phyloP scores from a whole-genome alignment of 768 basidiomycete species.

The Tylopilus rubrobrunneus region DNA sequence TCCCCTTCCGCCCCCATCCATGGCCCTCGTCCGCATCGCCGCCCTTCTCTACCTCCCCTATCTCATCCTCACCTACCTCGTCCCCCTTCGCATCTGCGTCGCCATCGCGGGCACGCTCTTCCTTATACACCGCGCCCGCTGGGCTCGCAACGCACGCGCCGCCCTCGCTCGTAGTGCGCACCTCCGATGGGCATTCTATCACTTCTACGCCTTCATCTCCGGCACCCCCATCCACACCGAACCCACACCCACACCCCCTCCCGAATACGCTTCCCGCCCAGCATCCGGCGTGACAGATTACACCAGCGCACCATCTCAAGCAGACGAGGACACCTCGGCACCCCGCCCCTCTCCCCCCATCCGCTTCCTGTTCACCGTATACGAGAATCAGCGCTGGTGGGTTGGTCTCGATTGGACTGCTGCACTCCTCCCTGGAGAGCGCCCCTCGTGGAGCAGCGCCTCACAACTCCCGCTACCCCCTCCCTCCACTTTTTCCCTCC shows the following conservation, averaged over 20 bases:
- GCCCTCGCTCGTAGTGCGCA: conserved; percentile 63
- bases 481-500: conserved; percentile 64
- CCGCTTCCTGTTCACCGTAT: conserved; percentile 84
- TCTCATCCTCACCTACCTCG: conserved; percentile 55
- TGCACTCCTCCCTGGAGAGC: conserved; percentile 83
- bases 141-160: conserved; percentile 51
- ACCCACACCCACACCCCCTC: conserved; percentile 31
- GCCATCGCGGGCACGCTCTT: conserved; percentile 56
- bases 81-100: conserved; percentile 59
- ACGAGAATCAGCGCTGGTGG: conserved; percentile 98
- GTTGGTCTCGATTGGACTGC: conserved; percentile 96
- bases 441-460: conserved; percentile 81
- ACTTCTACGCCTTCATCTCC: conserved; percentile 47
- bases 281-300: conserved; percentile 17
- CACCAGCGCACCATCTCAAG: conserved; percentile 12
- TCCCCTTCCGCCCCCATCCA: conserved; percentile 26
- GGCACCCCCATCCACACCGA: conserved; percentile 48
- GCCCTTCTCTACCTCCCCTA: conserved; percentile 61
- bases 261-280: conserved; percentile 27
- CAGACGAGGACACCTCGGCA: conserved; percentile 10
- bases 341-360: conserved; percentile 33
- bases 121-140: conserved; percentile 65
- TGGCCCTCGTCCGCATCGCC: conserved; percentile 51
- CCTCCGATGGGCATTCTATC: conserved; percentile 60
- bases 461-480: conserved; percentile 58